phyloP scores from a whole-genome alignment of 352 stramenopile genomes.

The Pythium grandisporangium region DNA sequence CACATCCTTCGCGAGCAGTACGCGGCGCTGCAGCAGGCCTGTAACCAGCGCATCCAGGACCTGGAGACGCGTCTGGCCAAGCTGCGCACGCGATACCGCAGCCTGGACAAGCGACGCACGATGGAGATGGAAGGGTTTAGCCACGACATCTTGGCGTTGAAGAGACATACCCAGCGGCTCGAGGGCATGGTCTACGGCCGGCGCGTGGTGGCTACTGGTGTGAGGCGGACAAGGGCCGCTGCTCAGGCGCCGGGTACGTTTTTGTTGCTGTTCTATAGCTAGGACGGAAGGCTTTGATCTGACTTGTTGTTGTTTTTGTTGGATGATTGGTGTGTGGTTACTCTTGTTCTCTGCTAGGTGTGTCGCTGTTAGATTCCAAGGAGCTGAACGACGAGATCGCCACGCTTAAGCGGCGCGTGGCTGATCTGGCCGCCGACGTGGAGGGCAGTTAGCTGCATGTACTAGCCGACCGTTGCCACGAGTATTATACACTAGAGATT shows the following conservation, averaged over 20 bases:
- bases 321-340: not conserved
- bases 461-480: not conserved
- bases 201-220: too few species aligned
- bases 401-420: conserved; percentile 44
- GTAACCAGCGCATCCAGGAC: conserved; percentile 54
- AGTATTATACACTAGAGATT: too few species aligned
- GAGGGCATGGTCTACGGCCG: conserved; percentile 61
- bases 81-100: conserved; percentile 43
- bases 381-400: conserved; percentile 60
- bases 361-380: conserved; percentile 23
- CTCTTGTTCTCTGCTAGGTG: conserved; percentile 1
- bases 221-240: too few species aligned
- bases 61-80: conserved; percentile 60
- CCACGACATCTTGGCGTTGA: conserved; percentile 45
- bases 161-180: conserved; percentile 59
- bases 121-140: conserved; percentile 86
- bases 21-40: conserved; percentile 60
- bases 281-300: too few species aligned
- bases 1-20: conserved; percentile 75
- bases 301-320: too few species aligned
- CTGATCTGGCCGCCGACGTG: conserved; percentile 46
- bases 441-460: conserved; percentile 13
- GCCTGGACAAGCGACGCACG: conserved; percentile 48
- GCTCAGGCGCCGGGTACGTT: conserved; percentile 1
- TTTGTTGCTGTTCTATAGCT: not conserved